Evolutionary conservation across 2,329 filamentous ascomycete genomes (phyloP).

Genomic region (Pseudogymnoascus pannorum): DNA sequence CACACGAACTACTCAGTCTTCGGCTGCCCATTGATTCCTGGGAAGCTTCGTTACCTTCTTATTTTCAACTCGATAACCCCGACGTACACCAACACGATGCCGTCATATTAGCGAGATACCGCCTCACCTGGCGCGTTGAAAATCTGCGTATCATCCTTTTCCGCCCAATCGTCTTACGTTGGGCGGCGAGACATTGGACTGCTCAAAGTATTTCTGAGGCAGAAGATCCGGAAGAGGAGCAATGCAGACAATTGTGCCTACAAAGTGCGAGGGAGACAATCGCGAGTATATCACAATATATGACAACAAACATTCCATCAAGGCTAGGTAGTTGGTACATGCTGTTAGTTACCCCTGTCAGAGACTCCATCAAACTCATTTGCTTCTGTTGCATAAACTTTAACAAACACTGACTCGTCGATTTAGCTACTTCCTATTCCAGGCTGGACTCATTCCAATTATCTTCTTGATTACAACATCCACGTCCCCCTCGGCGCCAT

Average conservation of each 20-base stretch:
- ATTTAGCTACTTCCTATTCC: slow-evolving; percentile 36
- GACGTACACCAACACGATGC: slow-evolving; percentile 30
- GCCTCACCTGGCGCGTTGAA: slow-evolving; percentile 36
- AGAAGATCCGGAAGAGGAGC: slow-evolving; percentile 32
- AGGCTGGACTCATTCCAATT: slow-evolving; percentile 36
- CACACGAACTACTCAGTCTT: slow-evolving; percentile 34
- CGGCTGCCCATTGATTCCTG: slow-evolving; percentile 37
- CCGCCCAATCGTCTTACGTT: slow-evolving; percentile 35
- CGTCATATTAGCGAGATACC: slow-evolving; percentile 30
- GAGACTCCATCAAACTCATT: background rate
- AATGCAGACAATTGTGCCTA: slow-evolving; percentile 34
- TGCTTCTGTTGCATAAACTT: background rate
- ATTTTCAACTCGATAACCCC: slow-evolving; percentile 31
- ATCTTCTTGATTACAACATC: slow-evolving; percentile 37
- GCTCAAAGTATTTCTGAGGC: slow-evolving; percentile 27
- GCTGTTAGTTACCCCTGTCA: slow-evolving; percentile 22
- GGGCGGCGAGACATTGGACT: slow-evolving; percentile 24
- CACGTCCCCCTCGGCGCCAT: slow-evolving; percentile 25
- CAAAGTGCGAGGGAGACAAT: slow-evolving; percentile 35
- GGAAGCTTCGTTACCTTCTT: slow-evolving; percentile 34
- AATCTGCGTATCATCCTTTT: slow-evolving; percentile 38
- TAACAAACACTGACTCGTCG: slow-evolving; percentile 2
- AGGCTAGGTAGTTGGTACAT: slow-evolving; percentile 38
- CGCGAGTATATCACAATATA: slow-evolving; percentile 34
- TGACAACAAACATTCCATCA: slow-evolving; percentile 33